Evolutionary conservation across 257 asterid species (phyloP), one percentile per base, ranked within the genome.

Genomic region (Fraxinus anomala): DNA sequence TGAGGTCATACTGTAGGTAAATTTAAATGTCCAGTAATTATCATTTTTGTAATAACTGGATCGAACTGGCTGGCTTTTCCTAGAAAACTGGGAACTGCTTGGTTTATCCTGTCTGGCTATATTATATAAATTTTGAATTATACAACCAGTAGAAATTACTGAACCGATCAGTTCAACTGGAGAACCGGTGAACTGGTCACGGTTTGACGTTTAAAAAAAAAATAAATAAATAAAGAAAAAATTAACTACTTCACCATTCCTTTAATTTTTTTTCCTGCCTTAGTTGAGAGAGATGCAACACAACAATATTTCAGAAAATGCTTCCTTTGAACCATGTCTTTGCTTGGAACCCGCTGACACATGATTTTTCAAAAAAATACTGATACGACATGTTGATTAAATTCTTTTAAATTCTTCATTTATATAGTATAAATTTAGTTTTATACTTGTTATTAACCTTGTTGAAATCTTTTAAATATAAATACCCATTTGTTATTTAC

Each of bases 241-340:
- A 44, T 13, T 13, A 19, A 47, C 54, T 2, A 2, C 56, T 47
- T 47, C n/a, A 0, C 56, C 16, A 1, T 47, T 16, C 56, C 56
- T 47, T 13, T 2, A 13, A 13, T 13, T 47, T 47, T 47, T 47
- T 5, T 47, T 47, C 16, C 6, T 47, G 51, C 5, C 49, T 44
- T 44, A 0, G 51, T 21, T 6, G 66, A 56, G 66, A 23, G 66
- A 56, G 66, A 56, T 56, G 66, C 9, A n/a, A 17, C 44, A 21
- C 66, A 56, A 9, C 66, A 56, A n/a, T 56, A 56, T n/a, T 56
- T 56, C 66, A n/a, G 66, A 56, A 56, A 56, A n/a, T 16, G 63
- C 63, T 49, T 51, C 24, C 24, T 19, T 51, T 6, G 3, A 49
- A 49, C 56, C 21, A 14, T 5, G 63, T 51, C 7, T 51, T 51